A percentile compares a stretch with the other conserved stretches of the same genome.
Evolutionary conservation across 2,329 filamentous ascomycete genomes (phyloP).

Genomic region (Aspergillus fijiensis): DNA sequence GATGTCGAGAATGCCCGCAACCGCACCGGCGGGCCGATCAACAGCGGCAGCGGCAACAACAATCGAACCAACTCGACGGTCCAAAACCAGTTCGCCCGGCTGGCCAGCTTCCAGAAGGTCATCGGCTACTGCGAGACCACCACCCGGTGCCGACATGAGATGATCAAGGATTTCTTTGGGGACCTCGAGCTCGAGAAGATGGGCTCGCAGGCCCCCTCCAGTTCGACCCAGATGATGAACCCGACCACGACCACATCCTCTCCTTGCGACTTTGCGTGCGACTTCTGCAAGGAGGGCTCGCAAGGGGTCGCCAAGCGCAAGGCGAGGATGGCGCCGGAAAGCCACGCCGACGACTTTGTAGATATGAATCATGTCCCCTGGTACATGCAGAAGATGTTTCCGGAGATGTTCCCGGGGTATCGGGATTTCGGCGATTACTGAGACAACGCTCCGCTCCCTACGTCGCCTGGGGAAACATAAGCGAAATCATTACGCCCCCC

Average conservation of each 20-base stretch:
- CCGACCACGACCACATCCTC: constrained; percentile 32
- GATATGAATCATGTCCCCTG: constrained; percentile 9
- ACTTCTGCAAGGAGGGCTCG: constrained; percentile 70
- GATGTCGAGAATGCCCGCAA: constrained; percentile 43
- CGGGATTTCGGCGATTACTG: background rate
- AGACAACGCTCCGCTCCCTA: background rate
- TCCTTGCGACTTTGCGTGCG: constrained; percentile 71
- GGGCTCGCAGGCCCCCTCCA: constrained; percentile 27
- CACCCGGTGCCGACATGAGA: constrained; percentile 68
- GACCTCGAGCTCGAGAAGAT: constrained; percentile 50
- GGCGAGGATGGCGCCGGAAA: constrained; percentile 31
- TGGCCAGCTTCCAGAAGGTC: constrained; percentile 66
- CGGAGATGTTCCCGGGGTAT: constrained; percentile 5
- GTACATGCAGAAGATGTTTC: constrained; percentile 20
- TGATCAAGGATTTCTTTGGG: constrained; percentile 76
- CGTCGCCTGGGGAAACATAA: background rate
- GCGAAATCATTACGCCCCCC: background rate
- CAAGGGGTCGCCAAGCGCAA: constrained; percentile 59
- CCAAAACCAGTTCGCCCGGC: constrained; percentile 45
- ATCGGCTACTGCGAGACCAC: constrained; percentile 80
- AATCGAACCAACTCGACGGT: constrained; percentile 30
- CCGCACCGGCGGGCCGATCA: constrained; percentile 26
- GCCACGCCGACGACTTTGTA: constrained; percentile 12
- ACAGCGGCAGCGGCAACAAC: constrained; percentile 39
- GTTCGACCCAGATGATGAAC: background rate